Conservation (phyloP, 441 rosid genomes). For the Euphorbia celastroides region DNA sequence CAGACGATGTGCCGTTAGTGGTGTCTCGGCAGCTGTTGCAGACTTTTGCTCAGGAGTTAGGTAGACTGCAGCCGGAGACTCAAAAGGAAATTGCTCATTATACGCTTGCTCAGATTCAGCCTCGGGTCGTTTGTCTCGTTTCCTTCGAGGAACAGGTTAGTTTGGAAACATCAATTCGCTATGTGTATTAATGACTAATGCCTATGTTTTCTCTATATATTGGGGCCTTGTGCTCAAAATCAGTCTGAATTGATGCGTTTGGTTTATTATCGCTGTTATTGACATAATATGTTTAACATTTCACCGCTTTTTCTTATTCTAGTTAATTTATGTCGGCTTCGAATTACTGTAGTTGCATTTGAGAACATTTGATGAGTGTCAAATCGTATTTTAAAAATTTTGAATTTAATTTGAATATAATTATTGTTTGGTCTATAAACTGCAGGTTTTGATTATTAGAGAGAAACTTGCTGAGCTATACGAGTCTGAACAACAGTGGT, state of each 20-base stretch:
- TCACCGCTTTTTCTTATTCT: too few species aligned
- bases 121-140: constrained; percentile 95
- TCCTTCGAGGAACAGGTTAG: constrained; percentile 97
- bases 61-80: constrained; percentile 68
- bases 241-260: neutral
- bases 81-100: constrained; percentile 90
- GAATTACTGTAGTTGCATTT: too few species aligned
- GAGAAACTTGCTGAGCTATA: constrained; percentile 95
- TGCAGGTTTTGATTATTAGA: constrained; percentile 78
- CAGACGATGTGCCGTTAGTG: constrained; percentile 90
- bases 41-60: constrained; percentile 79
- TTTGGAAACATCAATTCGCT: neutral
- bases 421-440: constrained; percentile 1
- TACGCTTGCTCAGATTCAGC: constrained; percentile 91
- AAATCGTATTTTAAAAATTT: too few species aligned
- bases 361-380: too few species aligned
- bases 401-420: too few species aligned
- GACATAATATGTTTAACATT: too few species aligned
- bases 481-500: constrained; percentile 93
- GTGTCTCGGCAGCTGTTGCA: constrained; percentile 96
- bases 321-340: too few species aligned
- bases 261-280: too few species aligned
- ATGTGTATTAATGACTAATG: neutral
- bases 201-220: neutral
- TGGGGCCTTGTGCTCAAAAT: neutral